These are phyloP conservation scores for Cordyceps fumosorosea DNA, from an alignment of 2,329 filamentous ascomycete genomes.

Conservation along the genomic window DNA sequence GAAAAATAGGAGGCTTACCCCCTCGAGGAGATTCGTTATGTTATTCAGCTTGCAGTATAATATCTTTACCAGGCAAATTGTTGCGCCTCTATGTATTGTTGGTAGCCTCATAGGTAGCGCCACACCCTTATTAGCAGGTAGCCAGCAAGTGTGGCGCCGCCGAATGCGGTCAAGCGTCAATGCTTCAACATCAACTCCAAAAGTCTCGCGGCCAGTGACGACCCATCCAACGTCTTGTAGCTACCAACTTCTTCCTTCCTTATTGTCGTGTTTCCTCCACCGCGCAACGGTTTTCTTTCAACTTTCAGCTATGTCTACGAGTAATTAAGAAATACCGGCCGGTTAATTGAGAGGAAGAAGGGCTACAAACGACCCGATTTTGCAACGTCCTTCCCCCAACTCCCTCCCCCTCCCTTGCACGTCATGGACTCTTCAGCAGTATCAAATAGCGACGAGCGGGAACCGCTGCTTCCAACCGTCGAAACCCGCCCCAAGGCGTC, in stretches of 20 bases:
- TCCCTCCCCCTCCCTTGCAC: background rate
- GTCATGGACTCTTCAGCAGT: slow-evolving; percentile 10
- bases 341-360: slow-evolving; percentile 8
- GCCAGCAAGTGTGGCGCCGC: background rate
- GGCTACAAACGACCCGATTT: background rate
- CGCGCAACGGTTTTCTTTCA: background rate
- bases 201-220: slow-evolving; percentile 9
- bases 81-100: too few species aligned
- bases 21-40: background rate
- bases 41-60: background rate
- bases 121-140: background rate
- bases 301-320: slow-evolving; percentile 5
- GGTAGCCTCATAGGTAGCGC: background rate
- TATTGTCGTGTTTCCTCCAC: background rate
- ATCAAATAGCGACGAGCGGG: slow-evolving; percentile 23
- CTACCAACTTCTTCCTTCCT: background rate
- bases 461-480: slow-evolving; percentile 29
- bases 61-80: background rate
- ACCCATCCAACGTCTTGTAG: background rate
- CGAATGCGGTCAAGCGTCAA: slow-evolving; percentile 5
- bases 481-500: slow-evolving; percentile 36
- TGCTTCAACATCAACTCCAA: background rate
- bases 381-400: background rate
- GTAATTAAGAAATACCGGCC: background rate
- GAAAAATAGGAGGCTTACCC: background rate